A percentile compares a stretch with the other conserved stretches of the same genome.
Evolutionary conservation across 129 eudicot species (phyloP).

Genomic region (Tanacetum coccineum): DNA sequence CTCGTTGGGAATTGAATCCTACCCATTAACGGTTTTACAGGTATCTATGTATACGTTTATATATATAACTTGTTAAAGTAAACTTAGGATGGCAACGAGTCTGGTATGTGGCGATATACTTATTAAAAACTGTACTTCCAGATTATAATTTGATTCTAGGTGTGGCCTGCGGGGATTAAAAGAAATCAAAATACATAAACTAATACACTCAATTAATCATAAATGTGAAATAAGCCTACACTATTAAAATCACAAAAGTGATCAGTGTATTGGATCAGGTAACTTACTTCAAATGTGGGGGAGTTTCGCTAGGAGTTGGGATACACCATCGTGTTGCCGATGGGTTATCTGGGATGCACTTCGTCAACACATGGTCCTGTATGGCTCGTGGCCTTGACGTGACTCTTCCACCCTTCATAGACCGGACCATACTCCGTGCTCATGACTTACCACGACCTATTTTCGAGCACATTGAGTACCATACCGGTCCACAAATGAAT

Average conservation of each 20-base stretch:
- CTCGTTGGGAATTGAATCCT: neutral
- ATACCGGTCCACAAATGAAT: neutral
- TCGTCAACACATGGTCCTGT: neutral
- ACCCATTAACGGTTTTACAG: neutral
- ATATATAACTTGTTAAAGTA: too few relatives aligned
- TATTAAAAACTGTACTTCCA: too few relatives aligned
- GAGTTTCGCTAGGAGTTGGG: slow-evolving; percentile 6
- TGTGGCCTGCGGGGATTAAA: too few relatives aligned
- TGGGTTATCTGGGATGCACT: neutral
- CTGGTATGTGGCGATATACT: too few relatives aligned
- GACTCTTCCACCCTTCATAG: neutral
- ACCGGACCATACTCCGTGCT: slow-evolving; percentile 7
- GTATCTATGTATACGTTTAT: neutral
- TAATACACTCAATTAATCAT: too few relatives aligned
- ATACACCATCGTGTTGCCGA: neutral
- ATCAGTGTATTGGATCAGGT: neutral
- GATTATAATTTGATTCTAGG: too few relatives aligned
- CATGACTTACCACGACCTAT: neutral
- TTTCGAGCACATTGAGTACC: neutral
- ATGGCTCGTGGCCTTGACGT: slow-evolving; percentile 1
- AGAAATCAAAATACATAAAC: too few relatives aligned
- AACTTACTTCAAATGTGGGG: slow-evolving; percentile 2
- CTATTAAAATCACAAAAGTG: neutral
- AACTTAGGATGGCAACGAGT: too few relatives aligned
- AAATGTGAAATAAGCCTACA: too few relatives aligned